phyloP scores from a whole-genome alignment of 495 filamentous ascomycete genomes.

The Aspergillus cavernicola region DNA sequence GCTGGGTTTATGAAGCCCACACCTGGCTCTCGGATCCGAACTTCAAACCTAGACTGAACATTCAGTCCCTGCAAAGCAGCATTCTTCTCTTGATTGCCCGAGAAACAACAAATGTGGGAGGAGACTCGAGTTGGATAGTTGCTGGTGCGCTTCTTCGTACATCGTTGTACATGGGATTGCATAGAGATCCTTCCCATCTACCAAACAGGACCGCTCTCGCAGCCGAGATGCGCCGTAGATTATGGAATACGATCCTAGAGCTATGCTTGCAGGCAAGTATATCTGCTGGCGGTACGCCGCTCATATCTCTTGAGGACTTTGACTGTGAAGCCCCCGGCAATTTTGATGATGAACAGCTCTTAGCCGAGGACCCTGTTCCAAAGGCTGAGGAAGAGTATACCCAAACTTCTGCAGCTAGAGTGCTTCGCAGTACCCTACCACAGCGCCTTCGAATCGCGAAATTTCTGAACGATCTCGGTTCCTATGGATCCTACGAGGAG shows the following conservation, averaged over 20 bases:
- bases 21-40: constrained; percentile 50
- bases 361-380: constrained; percentile 23
- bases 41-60: constrained; percentile 44
- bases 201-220: constrained; percentile 36
- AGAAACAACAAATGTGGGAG: constrained; percentile 42
- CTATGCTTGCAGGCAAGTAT: constrained; percentile 50
- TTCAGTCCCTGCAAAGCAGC: constrained; percentile 45
- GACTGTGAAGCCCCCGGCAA: constrained; percentile 54
- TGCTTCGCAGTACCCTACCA: constrained; percentile 43
- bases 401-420: constrained; percentile 40
- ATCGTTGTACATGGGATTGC: constrained; percentile 59
- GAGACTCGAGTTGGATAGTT: constrained; percentile 54
- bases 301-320: constrained; percentile 48
- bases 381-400: constrained; percentile 38
- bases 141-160: constrained; percentile 51
- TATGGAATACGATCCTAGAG: constrained; percentile 62
- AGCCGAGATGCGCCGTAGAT: constrained; percentile 54
- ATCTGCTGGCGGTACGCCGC: constrained; percentile 46
- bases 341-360: constrained; percentile 36
- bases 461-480: constrained; percentile 42
- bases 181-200: constrained; percentile 53
- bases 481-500: constrained; percentile 33
- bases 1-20: constrained; percentile 52
- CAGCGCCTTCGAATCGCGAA: constrained; percentile 44
- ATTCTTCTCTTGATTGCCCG: constrained; percentile 48